Evolutionary conservation across 805 yeast genomes (phyloP), one percentile per base, ranked within the genome.

Genomic region (Wickerhamomyces hampshirensis): DNA sequence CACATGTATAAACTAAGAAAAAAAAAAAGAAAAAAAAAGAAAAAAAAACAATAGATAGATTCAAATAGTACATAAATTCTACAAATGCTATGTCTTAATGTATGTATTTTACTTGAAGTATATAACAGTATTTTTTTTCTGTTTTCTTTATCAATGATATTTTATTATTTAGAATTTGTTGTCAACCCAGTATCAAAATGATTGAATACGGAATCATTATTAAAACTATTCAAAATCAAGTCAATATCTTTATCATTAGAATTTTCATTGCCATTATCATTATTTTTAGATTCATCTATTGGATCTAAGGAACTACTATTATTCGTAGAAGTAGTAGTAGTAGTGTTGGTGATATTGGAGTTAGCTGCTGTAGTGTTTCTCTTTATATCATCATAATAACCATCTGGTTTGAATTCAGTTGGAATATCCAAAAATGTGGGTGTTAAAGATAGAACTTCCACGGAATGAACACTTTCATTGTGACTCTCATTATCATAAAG

Each of bases 1-100:
- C 97, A 1, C 98, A 91, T 60, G 47, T 55, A 27, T 55, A 33
- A 28, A 10, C 13, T 14, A 11, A 21, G 11, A 11, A 21, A 21
- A 21, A 21, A 21, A 21, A 11, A 8, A 21, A 21, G 11, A 21
- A 8, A 7, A 21, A 21, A 8, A 21, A 8, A 21, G 11, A 21
- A 8, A 11, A 21, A 21, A 11, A 21, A 21, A 21, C 24, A 7
- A 8, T 21, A 7, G 11, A 8, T 21, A 21, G 24, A 7, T 21
- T n/a, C n/a, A n/a, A n/a, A n/a, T n/a, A n/a, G n/a, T n/a, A n/a
- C n/a, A n/a, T n/a, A n/a, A n/a, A n/a, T n/a, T n/a, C n/a, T n/a
- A n/a, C n/a, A n/a, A n/a, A n/a, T n/a, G n/a, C n/a, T n/a, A n/a
- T n/a, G n/a, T n/a, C n/a, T n/a, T n/a, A n/a, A n/a, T n/a, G n/a